phyloP scores from a whole-genome alignment of 805 yeast species.

The Sugiyamaella qingdaonensis region DNA sequence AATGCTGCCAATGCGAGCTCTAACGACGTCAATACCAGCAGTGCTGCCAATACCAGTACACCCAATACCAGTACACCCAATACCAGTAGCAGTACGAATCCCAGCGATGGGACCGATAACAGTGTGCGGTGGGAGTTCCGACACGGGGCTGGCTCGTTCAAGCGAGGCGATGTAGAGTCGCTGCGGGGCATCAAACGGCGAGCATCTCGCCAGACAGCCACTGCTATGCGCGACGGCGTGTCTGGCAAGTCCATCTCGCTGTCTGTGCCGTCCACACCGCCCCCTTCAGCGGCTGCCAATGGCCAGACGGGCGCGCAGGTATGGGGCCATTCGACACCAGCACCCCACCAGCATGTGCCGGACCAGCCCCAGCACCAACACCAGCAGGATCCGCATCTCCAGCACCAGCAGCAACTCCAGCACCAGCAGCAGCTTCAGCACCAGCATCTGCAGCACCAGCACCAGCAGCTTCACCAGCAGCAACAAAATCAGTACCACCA shows the following conservation, averaged over 20 bases:
- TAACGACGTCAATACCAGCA: neutral
- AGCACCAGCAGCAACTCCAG: constrained; percentile 3
- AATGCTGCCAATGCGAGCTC: neutral
- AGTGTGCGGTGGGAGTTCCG: constrained; percentile 73
- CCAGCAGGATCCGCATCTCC: constrained; percentile 9
- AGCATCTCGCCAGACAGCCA: constrained; percentile 43
- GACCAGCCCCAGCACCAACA: constrained; percentile 11
- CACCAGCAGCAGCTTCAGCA: constrained; percentile 8
- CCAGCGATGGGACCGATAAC: constrained; percentile 1
- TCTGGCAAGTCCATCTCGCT: constrained; percentile 26
- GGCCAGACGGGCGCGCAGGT: neutral
- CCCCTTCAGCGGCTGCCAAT: constrained; percentile 7
- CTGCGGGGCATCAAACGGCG: constrained; percentile 75
- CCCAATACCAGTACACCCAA: no score
- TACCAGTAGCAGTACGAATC: no score
- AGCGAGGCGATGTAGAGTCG: constrained; percentile 73
- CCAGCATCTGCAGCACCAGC: neutral
- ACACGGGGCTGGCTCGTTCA: constrained; percentile 73
- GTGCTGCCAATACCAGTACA: no score
- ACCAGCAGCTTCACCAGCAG: constrained; percentile 3
- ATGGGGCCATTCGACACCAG: constrained; percentile 2
- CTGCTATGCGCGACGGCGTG: constrained; percentile 23
- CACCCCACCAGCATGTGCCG: constrained; percentile 9
- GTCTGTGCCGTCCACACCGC: constrained; percentile 24
- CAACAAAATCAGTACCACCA: neutral